Conservation (phyloP, 805 yeast species). For the baker's yeast (Saccharomyces cerevisiae) region DNA sequence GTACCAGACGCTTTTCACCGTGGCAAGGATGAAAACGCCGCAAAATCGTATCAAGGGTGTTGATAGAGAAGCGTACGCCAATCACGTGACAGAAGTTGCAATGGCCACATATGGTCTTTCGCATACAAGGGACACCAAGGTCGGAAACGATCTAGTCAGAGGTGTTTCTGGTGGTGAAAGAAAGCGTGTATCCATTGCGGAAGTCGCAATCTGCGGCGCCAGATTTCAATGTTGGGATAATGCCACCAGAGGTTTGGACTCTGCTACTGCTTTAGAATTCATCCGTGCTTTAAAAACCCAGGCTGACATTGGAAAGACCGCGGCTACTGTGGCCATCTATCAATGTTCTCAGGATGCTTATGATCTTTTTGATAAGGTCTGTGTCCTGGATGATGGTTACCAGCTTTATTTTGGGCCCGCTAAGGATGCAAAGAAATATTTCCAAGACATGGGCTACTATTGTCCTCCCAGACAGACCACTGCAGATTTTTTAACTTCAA, state of each 20-base stretch:
- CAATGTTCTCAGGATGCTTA: slow-evolving; percentile 64
- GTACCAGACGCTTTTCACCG: slow-evolving; percentile 55
- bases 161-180: slow-evolving; percentile 85
- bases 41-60: slow-evolving; percentile 52
- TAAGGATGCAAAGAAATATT: slow-evolving; percentile 45
- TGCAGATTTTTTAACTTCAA: slow-evolving; percentile 62
- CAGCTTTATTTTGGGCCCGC: slow-evolving; percentile 63
- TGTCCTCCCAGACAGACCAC: slow-evolving; percentile 62
- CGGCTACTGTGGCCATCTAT: slow-evolving; percentile 61
- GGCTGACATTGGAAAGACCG: slow-evolving; percentile 44
- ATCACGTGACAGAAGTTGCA: slow-evolving; percentile 44
- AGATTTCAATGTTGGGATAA: slow-evolving; percentile 68
- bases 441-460: slow-evolving; percentile 54
- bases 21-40: slow-evolving; percentile 56
- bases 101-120: slow-evolving; percentile 53
- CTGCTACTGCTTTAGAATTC: slow-evolving; percentile 76
- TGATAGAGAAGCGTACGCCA: slow-evolving; percentile 46
- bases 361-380: slow-evolving; percentile 53
- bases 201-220: slow-evolving; percentile 59
- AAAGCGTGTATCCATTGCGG: slow-evolving; percentile 77
- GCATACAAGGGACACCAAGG: slow-evolving; percentile 52
- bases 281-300: slow-evolving; percentile 55
- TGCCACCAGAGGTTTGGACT: slow-evolving; percentile 78
- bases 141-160: slow-evolving; percentile 54
- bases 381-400: slow-evolving; percentile 49